phyloP scores from a whole-genome alignment of 257 asterid genomes.

The Oldenlandia corymbosa region DNA sequence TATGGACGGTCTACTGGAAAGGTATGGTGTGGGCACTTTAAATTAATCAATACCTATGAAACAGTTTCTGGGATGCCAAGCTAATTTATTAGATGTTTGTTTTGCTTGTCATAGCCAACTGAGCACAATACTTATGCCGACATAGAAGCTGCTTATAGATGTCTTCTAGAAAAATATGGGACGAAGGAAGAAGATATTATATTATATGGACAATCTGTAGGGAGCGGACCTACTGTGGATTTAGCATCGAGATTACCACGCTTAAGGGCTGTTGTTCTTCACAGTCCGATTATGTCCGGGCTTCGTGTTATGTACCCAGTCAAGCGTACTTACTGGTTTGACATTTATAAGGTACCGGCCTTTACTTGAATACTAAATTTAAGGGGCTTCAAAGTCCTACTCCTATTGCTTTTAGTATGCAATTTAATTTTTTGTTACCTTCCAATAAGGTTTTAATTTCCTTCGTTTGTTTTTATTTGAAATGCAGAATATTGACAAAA shows the following conservation, averaged over 20 bases:
- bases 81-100: conserved; percentile 24
- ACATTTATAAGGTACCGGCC: conserved; percentile 71
- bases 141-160: conserved; percentile 86
- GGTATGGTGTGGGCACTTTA: conserved; percentile 40
- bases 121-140: conserved; percentile 91
- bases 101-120: conserved; percentile 51
- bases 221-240: conserved; percentile 94
- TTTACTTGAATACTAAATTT: neutral
- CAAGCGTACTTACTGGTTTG: conserved; percentile 93
- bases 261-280: conserved; percentile 94
- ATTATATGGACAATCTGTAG: conserved; percentile 94
- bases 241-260: conserved; percentile 71
- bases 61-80: conserved; percentile 2
- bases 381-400: neutral
- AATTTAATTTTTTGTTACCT: too few relatives aligned
- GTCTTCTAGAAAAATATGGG: conserved; percentile 78
- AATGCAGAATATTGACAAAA: conserved; percentile 88
- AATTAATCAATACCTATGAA: neutral
- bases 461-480: conserved; percentile 1
- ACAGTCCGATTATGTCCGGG: conserved; percentile 91
- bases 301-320: conserved; percentile 95
- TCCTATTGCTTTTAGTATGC: neutral
- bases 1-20: conserved; percentile 91
- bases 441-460: neutral
- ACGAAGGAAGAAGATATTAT: conserved; percentile 80